Evolutionary conservation across 306 rosid species (phyloP).

Genomic region (Quercus mongolica): DNA sequence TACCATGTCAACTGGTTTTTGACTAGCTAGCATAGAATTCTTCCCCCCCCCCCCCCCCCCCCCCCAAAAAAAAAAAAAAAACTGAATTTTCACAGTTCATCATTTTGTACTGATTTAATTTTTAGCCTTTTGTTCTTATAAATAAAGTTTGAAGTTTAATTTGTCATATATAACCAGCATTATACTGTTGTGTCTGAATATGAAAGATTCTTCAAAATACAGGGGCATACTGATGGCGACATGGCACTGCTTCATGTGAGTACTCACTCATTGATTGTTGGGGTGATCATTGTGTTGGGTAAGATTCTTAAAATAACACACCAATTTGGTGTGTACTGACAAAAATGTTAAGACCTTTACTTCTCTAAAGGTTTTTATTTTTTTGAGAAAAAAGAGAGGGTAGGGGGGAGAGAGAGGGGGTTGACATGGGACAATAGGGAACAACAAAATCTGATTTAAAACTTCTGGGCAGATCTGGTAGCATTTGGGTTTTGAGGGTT

Average conservation of each 20-base stretch:
- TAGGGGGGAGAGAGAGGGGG: neutral
- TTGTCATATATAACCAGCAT: no score
- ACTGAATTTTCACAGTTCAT: no score
- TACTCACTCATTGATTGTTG: conserved; percentile 67
- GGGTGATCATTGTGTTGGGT: conserved; percentile 97
- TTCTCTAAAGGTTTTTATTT: neutral
- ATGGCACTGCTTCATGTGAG: conserved; percentile 67
- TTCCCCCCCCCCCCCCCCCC: no score
- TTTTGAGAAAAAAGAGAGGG: neutral
- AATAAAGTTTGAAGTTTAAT: no score
- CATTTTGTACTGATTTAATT: no score
- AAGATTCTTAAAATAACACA: conserved; percentile 23
- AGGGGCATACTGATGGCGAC: conserved; percentile 97
- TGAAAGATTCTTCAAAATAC: conserved; percentile 14
- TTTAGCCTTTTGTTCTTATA: no score
- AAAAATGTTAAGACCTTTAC: neutral
- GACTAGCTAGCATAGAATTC: neutral
- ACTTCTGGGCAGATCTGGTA: no score
- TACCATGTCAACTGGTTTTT: neutral
- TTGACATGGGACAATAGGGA: no score
- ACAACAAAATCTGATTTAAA: no score
- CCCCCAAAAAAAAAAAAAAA: neutral
- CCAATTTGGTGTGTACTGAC: neutral
- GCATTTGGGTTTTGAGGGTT: no score
- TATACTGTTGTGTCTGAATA: neutral